These are phyloP conservation scores for Solanum ahanhuiri DNA, from an alignment of 257 asterid genomes.

Conservation along the genomic window DNA sequence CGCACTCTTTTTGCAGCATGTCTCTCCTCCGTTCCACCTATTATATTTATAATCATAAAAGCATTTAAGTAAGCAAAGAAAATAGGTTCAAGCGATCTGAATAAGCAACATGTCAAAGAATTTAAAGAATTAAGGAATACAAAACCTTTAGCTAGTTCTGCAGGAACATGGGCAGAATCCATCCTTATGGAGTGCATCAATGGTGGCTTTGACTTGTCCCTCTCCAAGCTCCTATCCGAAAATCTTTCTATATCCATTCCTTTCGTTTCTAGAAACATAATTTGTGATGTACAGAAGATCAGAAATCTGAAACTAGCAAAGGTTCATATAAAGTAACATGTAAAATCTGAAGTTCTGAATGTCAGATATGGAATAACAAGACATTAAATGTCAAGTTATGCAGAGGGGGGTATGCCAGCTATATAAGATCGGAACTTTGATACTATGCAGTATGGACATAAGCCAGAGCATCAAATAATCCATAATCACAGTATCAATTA, in stretches of 20 bases:
- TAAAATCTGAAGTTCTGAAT: neutral
- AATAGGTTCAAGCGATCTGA: neutral
- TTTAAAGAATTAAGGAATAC: neutral
- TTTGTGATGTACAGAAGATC: neutral
- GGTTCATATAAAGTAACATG: neutral
- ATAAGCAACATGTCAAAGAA: neutral
- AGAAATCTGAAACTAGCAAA: neutral
- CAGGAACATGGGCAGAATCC: conserved; percentile 48
- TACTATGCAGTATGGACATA: neutral
- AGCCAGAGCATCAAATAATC: neutral
- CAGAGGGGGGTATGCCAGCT: neutral
- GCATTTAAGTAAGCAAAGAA: neutral
- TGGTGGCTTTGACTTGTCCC: conserved; percentile 21
- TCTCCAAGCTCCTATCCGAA: conserved; percentile 25
- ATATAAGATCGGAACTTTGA: neutral
- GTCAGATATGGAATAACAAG: neutral
- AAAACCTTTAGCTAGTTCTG: conserved; percentile 47
- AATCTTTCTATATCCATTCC: conserved; percentile 45
- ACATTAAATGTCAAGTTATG: neutral
- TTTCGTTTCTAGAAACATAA: conserved; percentile 24
- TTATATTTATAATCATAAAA: conserved; percentile 2
- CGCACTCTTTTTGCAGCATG: conserved; percentile 30
- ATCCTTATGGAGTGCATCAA: conserved; percentile 39
- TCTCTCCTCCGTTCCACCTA: conserved; percentile 28
- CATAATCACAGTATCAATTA: neutral